A percentile compares a stretch with the other conserved stretches of the same genome.
Conservation (phyloP, 2,329 filamentous ascomycete genomes). For the Xylariaceae sp. region DNA sequence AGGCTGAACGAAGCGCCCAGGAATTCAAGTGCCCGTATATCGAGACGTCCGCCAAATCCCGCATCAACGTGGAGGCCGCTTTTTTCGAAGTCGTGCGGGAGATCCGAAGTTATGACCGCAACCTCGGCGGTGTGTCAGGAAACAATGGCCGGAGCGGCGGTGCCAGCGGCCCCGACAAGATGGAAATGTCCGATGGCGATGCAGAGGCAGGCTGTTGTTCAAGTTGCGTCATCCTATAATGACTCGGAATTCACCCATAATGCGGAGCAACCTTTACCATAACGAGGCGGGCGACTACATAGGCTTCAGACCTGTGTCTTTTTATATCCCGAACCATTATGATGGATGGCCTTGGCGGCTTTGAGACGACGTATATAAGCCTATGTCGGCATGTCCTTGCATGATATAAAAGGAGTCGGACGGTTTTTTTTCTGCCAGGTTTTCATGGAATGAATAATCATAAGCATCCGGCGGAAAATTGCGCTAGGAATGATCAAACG, state of each 20-base stretch:
- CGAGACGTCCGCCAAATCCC: conserved; percentile 96
- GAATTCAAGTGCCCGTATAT: conserved; percentile 94
- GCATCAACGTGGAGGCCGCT: conserved; percentile 96
- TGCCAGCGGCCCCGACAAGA: conserved; percentile 60
- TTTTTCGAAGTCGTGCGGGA: conserved; percentile 98
- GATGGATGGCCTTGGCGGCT: conserved; percentile 25
- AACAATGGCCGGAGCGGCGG: conserved; percentile 62
- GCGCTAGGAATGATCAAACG: conserved; percentile 20
- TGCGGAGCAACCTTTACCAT: conserved; percentile 15
- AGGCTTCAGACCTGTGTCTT: conserved; percentile 19
- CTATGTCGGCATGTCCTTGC: conserved; percentile 30
- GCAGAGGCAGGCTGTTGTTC: conserved; percentile 73
- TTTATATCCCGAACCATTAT: conserved; percentile 21
- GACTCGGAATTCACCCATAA: conserved; percentile 7
- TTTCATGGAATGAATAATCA: conserved; percentile 27
- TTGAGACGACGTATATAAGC: conserved; percentile 27
- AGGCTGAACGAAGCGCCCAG: conserved; percentile 57
- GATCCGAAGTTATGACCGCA: conserved; percentile 96
- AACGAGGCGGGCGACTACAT: conserved; percentile 19
- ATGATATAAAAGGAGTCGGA: conserved; percentile 31
- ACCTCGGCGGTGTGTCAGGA: conserved; percentile 83
- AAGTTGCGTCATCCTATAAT: conserved; percentile 82
- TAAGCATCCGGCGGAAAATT: conserved; percentile 28
- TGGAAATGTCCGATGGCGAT: conserved; percentile 70
- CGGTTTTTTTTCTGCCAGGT: conserved; percentile 26